Percentiles rank a stretch among this genome's conserved stretches.
These are phyloP conservation scores for Clonostachys solani DNA, from an alignment of 2,329 filamentous ascomycete genomes.

Conservation along the genomic window DNA sequence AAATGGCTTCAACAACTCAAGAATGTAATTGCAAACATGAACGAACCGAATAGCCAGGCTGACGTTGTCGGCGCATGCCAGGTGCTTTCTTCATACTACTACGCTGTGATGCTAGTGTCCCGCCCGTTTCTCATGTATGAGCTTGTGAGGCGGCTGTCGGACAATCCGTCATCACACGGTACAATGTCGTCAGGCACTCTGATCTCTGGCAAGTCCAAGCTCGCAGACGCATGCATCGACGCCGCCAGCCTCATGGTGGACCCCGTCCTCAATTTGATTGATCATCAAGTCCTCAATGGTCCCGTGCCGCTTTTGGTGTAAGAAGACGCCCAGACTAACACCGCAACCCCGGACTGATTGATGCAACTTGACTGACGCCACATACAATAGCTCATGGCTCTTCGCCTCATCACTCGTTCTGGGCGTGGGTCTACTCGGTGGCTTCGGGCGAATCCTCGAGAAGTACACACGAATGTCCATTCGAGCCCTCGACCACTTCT, in stretches of 20 bases:
- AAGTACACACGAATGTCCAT: slow-evolving; percentile 44
- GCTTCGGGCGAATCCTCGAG: slow-evolving; percentile 47
- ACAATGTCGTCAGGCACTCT: slow-evolving; percentile 5
- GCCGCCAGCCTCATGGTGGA: slow-evolving; percentile 50
- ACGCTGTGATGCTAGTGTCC: slow-evolving; percentile 53
- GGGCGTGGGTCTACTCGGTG: slow-evolving; percentile 44
- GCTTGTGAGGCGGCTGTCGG: slow-evolving; percentile 37
- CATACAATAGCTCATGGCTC: slow-evolving; percentile 39
- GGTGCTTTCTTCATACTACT: slow-evolving; percentile 48
- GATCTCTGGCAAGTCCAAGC: slow-evolving; percentile 38
- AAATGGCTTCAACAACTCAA: slow-evolving; percentile 43
- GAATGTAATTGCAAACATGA: slow-evolving; percentile 20
- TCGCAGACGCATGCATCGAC: slow-evolving; percentile 52
- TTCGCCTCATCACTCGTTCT: slow-evolving; percentile 49
- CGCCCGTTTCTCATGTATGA: slow-evolving; percentile 54
- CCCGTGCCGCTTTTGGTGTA: slow-evolving; percentile 46
- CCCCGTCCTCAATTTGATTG: slow-evolving; percentile 36
- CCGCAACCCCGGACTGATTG: neutral
- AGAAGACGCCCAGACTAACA: slow-evolving; percentile 10
- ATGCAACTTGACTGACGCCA: neutral
- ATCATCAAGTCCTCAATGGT: slow-evolving; percentile 33
- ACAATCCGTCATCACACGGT: slow-evolving; percentile 12
- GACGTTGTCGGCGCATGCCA: slow-evolving; percentile 43
- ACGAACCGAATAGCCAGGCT: slow-evolving; percentile 12
- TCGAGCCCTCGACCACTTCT: slow-evolving; percentile 41